Percentiles rank a stretch among this genome's conserved stretches.
Conservation (phyloP, 345 rosid species). For the Boechera retrofracta region DNA sequence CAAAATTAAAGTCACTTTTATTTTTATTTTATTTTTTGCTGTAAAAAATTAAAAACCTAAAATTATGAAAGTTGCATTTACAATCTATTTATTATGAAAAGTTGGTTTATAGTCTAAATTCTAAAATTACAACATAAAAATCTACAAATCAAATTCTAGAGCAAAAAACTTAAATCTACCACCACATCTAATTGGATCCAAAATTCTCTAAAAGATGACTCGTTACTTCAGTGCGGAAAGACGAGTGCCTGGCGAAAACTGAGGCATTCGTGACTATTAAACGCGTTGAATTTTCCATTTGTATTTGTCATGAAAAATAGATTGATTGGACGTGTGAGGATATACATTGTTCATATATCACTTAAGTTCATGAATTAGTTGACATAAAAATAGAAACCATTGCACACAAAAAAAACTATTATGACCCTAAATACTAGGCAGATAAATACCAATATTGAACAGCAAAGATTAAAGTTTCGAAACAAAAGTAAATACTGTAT, state of each 20-base stretch:
- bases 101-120: too few relatives aligned
- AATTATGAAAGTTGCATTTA: too few relatives aligned
- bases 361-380: slow-evolving; percentile 2
- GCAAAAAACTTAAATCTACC: too few relatives aligned
- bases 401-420: background rate
- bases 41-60: too few relatives aligned
- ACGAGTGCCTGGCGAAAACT: background rate
- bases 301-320: background rate
- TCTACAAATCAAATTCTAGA: too few relatives aligned
- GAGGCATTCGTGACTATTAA: slow-evolving; percentile 6
- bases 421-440: background rate
- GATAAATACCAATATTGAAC: background rate
- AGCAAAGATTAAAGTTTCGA: too few relatives aligned
- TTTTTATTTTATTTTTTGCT: too few relatives aligned
- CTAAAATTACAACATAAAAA: too few relatives aligned
- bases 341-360: background rate
- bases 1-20: too few relatives aligned
- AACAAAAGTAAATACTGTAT: background rate
- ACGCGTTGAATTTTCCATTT: slow-evolving; percentile 9
- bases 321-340: slow-evolving; percentile 25
- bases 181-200: too few relatives aligned
- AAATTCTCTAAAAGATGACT: background rate
- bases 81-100: too few relatives aligned
- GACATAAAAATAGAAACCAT: background rate
- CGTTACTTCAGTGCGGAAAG: background rate